Conservation (phyloP, 371 early-diverging fungal genomes). For the Syncephalis plumigaleata region DNA sequence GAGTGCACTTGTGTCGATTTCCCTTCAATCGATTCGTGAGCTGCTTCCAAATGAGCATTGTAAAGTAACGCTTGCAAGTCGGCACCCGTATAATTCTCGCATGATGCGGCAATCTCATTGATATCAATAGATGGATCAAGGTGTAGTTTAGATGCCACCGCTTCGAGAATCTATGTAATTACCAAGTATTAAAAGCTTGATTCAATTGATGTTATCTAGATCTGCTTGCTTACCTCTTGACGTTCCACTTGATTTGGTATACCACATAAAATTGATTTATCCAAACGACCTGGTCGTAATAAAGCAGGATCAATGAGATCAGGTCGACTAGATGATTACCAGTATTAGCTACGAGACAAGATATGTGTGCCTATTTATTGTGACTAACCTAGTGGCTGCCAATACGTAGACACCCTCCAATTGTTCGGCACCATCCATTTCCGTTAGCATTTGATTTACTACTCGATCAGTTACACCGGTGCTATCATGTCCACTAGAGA, state of each 20-base stretch:
- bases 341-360: not conserved
- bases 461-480: slow-evolving; percentile 88
- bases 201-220: not conserved
- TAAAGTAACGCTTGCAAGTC: slow-evolving; percentile 88
- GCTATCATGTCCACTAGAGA: slow-evolving; percentile 65
- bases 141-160: slow-evolving; percentile 44
- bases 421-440: slow-evolving; percentile 94
- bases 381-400: slow-evolving; percentile 73
- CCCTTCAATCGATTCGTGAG: slow-evolving; percentile 49
- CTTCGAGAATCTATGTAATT: slow-evolving; percentile 27
- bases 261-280: slow-evolving; percentile 78
- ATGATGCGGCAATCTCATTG: slow-evolving; percentile 31
- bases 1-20: too few relatives aligned
- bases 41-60: slow-evolving; percentile 78
- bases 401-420: slow-evolving; percentile 80
- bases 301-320: slow-evolving; percentile 98
- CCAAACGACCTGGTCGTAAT: slow-evolving; percentile 95
- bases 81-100: slow-evolving; percentile 75
- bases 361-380: slow-evolving; percentile 6
- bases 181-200: not conserved
- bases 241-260: slow-evolving; percentile 66
- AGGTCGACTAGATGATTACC: slow-evolving; percentile 65
- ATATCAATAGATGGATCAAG: slow-evolving; percentile 38
- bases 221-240: slow-evolving; percentile 21
- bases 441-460: slow-evolving; percentile 90